Evolutionary conservation across 2,329 filamentous ascomycete species (phyloP).

Genomic region (Neofusicoccum sp.): DNA sequence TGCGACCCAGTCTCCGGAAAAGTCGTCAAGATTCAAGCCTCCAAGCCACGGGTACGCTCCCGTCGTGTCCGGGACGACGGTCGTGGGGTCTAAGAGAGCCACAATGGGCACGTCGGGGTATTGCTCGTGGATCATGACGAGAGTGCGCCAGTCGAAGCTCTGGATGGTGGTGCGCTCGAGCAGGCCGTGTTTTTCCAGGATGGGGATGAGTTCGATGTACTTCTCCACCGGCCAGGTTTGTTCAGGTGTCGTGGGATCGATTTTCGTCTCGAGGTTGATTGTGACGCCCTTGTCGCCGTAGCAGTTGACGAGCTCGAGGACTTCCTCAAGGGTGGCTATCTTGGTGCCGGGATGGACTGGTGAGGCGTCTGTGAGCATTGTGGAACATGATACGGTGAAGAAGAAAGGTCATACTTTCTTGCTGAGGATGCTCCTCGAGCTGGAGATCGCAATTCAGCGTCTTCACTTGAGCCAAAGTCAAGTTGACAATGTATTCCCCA

Average conservation of each 20-base stretch:
- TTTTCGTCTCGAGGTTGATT: conserved; percentile 28
- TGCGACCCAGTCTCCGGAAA: conserved; percentile 24
- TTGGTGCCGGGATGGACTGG: conserved; percentile 22
- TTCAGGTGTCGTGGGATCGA: conserved; percentile 24
- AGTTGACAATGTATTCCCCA: conserved; percentile 24
- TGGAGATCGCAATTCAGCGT: conserved; percentile 25
- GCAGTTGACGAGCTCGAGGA: conserved; percentile 26
- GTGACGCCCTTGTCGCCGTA: conserved; percentile 24
- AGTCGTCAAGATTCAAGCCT: conserved; percentile 25
- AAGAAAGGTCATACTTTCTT: conserved; percentile 14
- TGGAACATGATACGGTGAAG: not conserved
- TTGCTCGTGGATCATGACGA: conserved; percentile 24
- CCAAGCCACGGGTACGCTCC: conserved; percentile 26
- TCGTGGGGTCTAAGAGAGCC: conserved; percentile 23
- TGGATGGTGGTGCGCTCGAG: conserved; percentile 24
- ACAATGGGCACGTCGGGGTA: conserved; percentile 23
- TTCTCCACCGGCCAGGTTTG: conserved; percentile 23
- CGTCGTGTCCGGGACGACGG: conserved; percentile 19
- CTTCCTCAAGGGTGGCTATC: conserved; percentile 26
- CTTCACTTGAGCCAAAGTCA: conserved; percentile 27
- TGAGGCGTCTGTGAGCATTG: not conserved
- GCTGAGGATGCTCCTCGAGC: conserved; percentile 20
- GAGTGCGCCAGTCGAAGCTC: conserved; percentile 27
- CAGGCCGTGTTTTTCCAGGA: conserved; percentile 22
- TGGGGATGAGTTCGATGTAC: conserved; percentile 25